Evolutionary conservation across 257 asterid species (phyloP), one percentile per base, ranked within the genome.

Genomic region (Salvia miltiorrhiza): DNA sequence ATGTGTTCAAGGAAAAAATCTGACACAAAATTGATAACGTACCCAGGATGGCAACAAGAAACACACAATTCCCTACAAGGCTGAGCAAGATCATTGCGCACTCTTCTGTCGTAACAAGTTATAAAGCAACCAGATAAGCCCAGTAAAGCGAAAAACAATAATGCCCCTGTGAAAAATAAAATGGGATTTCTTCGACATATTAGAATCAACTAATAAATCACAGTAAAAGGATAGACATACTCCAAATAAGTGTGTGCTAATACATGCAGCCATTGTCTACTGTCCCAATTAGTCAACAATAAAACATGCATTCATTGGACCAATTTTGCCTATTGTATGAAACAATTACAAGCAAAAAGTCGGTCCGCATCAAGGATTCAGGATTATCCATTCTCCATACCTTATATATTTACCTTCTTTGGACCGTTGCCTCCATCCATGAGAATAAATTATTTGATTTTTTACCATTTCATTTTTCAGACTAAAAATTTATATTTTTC

Each of bases 31-130:
- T 23, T 71, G 63, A 61, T 44, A 55, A 4, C 53, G 57, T 87
- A 93, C 99, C 97, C 96, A 41, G 99, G 96, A 61, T 90, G 99
- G 78, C 97, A 93, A 81, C 99, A 93, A 78, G 96, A 90, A 73
- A 90, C 86, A 61, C 99, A 93, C 81, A 93, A 73, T 74, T 93
- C 97, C 63, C 99, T 82, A 75, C 99, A 93, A 59, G 99, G 99
- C 82, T 93, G 99, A 74, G 99, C 96, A 58, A 93, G 82, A 83
- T 93, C 97, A 53, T 80, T 93, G 65, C 97, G 92, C 80, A 93
- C 97, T 83, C 97, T 79, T 81, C 99, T 83, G 79, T 93, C 99
- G 70, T 90, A 93, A 74, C 97, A 93, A 49, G 99, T 93, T 59
- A 93, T 88, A 70, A 90, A 87, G 88, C 99, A 93, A 32, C 99